Base-by-base conservation (phyloP, 2,329 filamentous ascomycete species). In the Lachnellula cervina region DNA sequence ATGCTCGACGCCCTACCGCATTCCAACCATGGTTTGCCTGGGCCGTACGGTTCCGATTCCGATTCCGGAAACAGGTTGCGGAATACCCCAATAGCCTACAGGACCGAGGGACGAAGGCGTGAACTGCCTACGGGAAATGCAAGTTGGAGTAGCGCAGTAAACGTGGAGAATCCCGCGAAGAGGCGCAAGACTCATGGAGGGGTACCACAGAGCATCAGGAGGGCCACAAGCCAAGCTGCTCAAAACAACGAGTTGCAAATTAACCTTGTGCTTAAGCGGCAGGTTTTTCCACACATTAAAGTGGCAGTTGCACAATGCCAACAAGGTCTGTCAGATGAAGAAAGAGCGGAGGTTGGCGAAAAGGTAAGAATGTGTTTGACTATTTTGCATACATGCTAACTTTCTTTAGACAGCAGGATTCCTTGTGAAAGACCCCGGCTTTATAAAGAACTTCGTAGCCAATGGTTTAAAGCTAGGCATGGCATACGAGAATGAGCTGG, bases 241-340 rank as follows among this genome's bases (percentile, higher is more conserved):
- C 42, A 28, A 14, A 34, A 47, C 19, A 23, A 47, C 14, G 28
- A 47, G 23, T 11, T 47, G 17, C 44, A 47, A 4, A 32, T 32
- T 9, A 32, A 32, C 28, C 21, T 16, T 17, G n/a, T 32, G n/a
- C 21, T 60, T 21, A 42, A 52, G 19, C 38, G 38, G 8, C 60
- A 62, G 21, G 49, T 61, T 2, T 58, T 61, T 40, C 49, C 49
- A 2, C 59, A 63, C 37, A 55, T 63, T 35, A 45, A 43, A 40
- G 7, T 45, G 2, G 57, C 57, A 7, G 28, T 62, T 13, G 32
- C 19, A 14, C 40, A 50, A 32, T 57, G 56, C 34, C 21, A 37
- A n/a, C 34, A 34, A 3, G 52, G 9, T 11, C 43, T 63, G 2
- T 42, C 34, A 35, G 43, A 40, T n/a, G 19, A 19, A 14, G 49